Evolutionary conservation across 495 filamentous ascomycete species (phyloP), one percentile per base, ranked within the genome.

Genomic region (Podospora pseudocomata): DNA sequence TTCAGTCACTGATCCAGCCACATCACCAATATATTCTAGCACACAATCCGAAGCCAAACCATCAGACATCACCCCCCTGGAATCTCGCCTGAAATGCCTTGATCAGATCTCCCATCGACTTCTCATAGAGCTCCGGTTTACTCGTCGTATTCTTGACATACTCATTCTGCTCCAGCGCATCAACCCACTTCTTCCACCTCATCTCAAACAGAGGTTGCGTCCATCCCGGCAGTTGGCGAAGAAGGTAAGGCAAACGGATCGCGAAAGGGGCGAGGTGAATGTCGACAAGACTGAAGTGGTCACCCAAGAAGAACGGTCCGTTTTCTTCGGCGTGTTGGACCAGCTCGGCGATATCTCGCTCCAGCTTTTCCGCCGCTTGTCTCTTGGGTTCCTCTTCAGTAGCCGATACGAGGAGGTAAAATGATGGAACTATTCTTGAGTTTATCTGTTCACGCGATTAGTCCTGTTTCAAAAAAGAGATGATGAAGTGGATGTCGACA

Each of bases 221-320:
- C 92, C 92, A 97, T 34, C 86, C 89, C 26, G 91, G 86, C 73
- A 94, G 94, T n/a, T 88, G 90, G 63, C 88, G 87, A 64, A 96
- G 81, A 28, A 97, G 91, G 19, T 88, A 83, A 15, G 84, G 82
- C 64, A 97, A 78, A 1, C 94, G 88, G 39, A 97, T 73, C 61
- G 95, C 85, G 87, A 94, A 98, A 7, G 94, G 94, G 7, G 93
- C 94, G 60, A 94, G 86, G 71, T 95, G 91, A 26, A 97, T 84
- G 72, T 98, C 94, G 3, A 97, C 93, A 68, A 92, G 91, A 39
- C 87, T 89, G 28, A 95, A 79, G 16, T 86, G 77, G 16, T 81
- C 79, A 9, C 92, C 92, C 30, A 95, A 83, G 78, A 97, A 96
- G 76, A 91, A 95, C 0, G 94, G 94, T 0, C 94, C 94, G 66